Evolutionary conservation across 129 eudicot genomes (phyloP), one percentile per base, ranked within the genome.

Genomic region (Gnaphalium uliginosum): DNA sequence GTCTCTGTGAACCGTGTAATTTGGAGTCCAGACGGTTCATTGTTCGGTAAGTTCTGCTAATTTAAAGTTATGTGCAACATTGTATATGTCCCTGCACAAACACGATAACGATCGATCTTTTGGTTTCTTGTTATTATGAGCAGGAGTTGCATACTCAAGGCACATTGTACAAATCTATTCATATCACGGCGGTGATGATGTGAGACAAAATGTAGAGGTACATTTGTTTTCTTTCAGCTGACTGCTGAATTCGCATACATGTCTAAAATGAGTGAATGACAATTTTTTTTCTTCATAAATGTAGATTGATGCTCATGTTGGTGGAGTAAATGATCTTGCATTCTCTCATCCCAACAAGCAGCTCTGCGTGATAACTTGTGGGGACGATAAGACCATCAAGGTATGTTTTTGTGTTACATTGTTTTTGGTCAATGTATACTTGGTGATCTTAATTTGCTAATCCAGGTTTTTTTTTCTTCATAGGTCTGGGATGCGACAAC

Each of bases 241-340:
- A 33, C 27, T 25, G 68, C 74, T 68, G 39, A 48, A 75, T 21
- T 27, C 15, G 9, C 23, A 11, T 18, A 22, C 24, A 32, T 13
- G 39, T 25, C 21, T 51, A 67, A 77, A 37, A 35, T 41, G 27
- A 35, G 56, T 35, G 70, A 43, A 59, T 72, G 72, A 80, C 66
- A 11, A 2, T 57, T 22, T n/a, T 29, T 41, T 11, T 17, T 24
- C 71, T 46, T 46, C 5, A 46, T 46, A 46, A 46, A 46, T 76
- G 63, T 58, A 92, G 98, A 82, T 92, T 77, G 98, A 92, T 84
- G 96, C 96, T 75, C 96, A 92, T 85, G 83, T 82, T 74, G 98
- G 98, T 66, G 96, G 98, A 79, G 98, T 92, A 63, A 92, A 92
- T 56, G 98, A 92, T 87, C 86, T 92, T 48, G 98, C 96, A 29